Evolutionary conservation across 2,329 filamentous ascomycete species (phyloP).

Genomic region (Pyrenophora seminiperda): DNA sequence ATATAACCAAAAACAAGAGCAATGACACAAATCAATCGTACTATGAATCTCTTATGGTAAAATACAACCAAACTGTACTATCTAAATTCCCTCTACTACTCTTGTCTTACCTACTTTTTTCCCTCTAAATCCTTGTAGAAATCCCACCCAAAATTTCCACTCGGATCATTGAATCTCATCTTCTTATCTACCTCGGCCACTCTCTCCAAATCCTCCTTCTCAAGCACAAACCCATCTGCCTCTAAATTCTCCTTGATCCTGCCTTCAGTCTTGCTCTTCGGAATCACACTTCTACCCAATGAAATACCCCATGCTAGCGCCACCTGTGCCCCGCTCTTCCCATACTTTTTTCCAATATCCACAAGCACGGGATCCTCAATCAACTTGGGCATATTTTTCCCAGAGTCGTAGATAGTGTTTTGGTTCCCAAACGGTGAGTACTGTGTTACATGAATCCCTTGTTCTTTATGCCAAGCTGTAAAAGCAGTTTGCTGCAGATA

Average conservation of each 20-base stretch:
- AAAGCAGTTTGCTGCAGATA: conserved; percentile 38
- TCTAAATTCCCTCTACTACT: too few species aligned
- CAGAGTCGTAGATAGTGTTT: conserved; percentile 40
- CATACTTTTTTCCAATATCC: conserved; percentile 68
- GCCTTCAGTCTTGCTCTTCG: conserved; percentile 41
- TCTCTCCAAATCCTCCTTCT: conserved; percentile 70
- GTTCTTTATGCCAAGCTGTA: conserved; percentile 33
- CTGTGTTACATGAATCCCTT: conserved; percentile 42
- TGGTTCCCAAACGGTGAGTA: conserved; percentile 46
- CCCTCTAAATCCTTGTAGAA: conserved; percentile 66
- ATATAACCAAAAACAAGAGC: too few species aligned
- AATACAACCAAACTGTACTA: too few species aligned
- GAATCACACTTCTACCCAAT: conserved; percentile 46
- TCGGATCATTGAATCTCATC: conserved; percentile 66
- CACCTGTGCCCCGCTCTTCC: conserved; percentile 78
- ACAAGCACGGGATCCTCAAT: conserved; percentile 64
- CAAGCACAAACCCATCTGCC: conserved; percentile 74
- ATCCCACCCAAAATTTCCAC: conserved; percentile 60
- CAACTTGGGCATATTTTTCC: conserved; percentile 42
- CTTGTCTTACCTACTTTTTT: too few species aligned
- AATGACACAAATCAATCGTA: too few species aligned
- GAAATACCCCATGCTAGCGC: conserved; percentile 88
- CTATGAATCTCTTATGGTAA: too few species aligned
- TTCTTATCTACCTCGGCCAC: conserved; percentile 65
- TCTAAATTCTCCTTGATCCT: conserved; percentile 40